phyloP scores from a whole-genome alignment of 768 basidiomycete species.

The Lactifluus pinguis region DNA sequence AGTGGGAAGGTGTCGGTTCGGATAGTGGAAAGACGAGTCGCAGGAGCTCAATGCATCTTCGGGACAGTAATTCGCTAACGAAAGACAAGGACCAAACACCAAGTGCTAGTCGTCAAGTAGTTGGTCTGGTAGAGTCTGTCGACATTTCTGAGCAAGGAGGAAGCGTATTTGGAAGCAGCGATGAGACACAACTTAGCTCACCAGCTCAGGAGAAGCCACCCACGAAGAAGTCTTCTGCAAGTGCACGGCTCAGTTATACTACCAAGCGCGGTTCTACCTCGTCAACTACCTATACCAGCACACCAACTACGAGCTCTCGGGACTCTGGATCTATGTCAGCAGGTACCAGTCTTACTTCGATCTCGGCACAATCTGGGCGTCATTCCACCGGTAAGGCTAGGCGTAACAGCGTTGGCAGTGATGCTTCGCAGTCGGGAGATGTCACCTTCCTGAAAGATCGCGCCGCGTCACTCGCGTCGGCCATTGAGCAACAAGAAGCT shows the following conservation, averaged over 20 bases:
- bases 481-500: slow-evolving; percentile 53
- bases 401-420: slow-evolving; percentile 82
- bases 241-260: slow-evolving; percentile 65
- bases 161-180: slow-evolving; percentile 43
- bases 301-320: slow-evolving; percentile 65
- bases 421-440: slow-evolving; percentile 66
- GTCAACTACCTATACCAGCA: slow-evolving; percentile 78
- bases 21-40: slow-evolving; percentile 30
- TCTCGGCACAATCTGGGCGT: slow-evolving; percentile 62
- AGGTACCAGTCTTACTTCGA: slow-evolving; percentile 68
- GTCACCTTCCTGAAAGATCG: slow-evolving; percentile 57
- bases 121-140: slow-evolving; percentile 29
- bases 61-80: slow-evolving; percentile 36
- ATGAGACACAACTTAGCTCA: slow-evolving; percentile 35
- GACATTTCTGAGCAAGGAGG: slow-evolving; percentile 37
- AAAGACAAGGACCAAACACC: slow-evolving; percentile 34
- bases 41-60: slow-evolving; percentile 30
- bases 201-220: slow-evolving; percentile 51
- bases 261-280: slow-evolving; percentile 85
- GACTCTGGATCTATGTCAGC: slow-evolving; percentile 81
- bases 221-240: slow-evolving; percentile 50
- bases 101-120: slow-evolving; percentile 31
- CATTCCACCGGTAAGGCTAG: slow-evolving; percentile 55
- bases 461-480: slow-evolving; percentile 47
- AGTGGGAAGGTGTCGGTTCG: slow-evolving; percentile 66